phyloP scores from a whole-genome alignment of 441 rosid genomes.

The Omphalea diandra region DNA sequence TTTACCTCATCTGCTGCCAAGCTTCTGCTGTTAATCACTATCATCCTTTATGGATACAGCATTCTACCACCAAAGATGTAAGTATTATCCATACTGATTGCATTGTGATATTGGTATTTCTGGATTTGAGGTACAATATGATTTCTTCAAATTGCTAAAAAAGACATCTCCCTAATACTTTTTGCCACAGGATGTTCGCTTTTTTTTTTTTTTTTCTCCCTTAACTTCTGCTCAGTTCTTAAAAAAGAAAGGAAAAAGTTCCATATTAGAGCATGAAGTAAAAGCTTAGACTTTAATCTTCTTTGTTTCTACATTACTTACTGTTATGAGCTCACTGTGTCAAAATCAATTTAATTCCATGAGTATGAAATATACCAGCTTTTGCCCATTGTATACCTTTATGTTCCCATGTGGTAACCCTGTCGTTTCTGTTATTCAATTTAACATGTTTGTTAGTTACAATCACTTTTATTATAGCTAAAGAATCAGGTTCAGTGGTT shows the following conservation, averaged over 20 bases:
- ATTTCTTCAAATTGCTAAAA: not conserved
- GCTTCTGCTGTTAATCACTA: conserved; percentile 52
- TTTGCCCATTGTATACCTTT: not conserved
- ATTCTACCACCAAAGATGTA: conserved; percentile 57
- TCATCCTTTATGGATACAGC: conserved; percentile 56
- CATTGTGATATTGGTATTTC: not conserved
- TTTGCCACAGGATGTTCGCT: not conserved
- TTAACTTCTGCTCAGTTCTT: not conserved
- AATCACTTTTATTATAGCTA: not conserved
- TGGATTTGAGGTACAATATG: not conserved
- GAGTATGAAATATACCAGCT: too few relatives aligned
- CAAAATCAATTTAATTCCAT: not conserved
- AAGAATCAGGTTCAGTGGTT: not conserved
- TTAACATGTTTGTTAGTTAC: not conserved
- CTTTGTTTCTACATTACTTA: not conserved
- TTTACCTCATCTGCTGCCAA: conserved; percentile 68
- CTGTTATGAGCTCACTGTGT: not conserved
- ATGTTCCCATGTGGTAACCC: not conserved
- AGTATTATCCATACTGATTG: conserved; percentile 29
- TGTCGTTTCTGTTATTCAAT: not conserved
- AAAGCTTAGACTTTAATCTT: not conserved
- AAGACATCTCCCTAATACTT: not conserved
- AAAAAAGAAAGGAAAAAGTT: not conserved
- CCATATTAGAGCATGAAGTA: not conserved
- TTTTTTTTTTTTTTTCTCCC: not conserved